These are phyloP conservation scores for Huiozyma naganishii DNA, from an alignment of 805 yeast species.

Conservation along the genomic window DNA sequence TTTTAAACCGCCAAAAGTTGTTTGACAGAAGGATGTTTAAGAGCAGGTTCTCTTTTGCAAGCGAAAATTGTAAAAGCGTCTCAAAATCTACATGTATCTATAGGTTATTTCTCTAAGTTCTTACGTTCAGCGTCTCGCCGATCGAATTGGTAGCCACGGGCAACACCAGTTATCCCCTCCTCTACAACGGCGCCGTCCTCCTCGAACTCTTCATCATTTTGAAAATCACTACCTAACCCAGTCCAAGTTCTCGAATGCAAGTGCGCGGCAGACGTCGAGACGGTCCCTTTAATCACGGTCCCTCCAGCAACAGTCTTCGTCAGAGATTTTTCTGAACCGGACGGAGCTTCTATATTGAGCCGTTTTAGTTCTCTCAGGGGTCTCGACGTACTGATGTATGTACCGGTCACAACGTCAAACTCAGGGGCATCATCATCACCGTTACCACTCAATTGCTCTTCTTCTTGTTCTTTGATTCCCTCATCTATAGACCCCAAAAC, in stretches of 20 bases:
- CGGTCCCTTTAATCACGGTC: constrained; percentile 61
- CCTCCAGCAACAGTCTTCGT: constrained; percentile 48
- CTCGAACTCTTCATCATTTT: constrained; percentile 32
- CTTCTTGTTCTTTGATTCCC: constrained; percentile 22
- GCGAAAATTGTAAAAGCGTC: no score
- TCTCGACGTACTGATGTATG: constrained; percentile 51
- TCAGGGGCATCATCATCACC: constrained; percentile 45
- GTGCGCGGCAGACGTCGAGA: constrained; percentile 77
- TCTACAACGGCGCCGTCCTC: constrained; percentile 71
- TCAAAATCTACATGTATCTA: no score
- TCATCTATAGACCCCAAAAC: constrained; percentile 32
- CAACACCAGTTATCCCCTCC: constrained; percentile 79
- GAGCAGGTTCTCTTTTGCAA: no score
- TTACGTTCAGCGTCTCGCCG: constrained; percentile 6
- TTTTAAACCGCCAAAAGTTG: no score
- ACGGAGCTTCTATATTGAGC: constrained; percentile 43
- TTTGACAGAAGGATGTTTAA: no score
- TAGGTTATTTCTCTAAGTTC: not conserved
- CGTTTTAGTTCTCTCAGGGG: constrained; percentile 66
- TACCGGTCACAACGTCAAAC: constrained; percentile 84
- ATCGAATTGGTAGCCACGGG: constrained; percentile 65
- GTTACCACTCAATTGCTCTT: constrained; percentile 3
- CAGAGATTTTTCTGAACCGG: constrained; percentile 26
- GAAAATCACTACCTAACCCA: constrained; percentile 83
- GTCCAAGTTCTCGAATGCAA: constrained; percentile 73